Conservation (phyloP, 106 monocot genomes). For the Acorus calamus region DNA sequence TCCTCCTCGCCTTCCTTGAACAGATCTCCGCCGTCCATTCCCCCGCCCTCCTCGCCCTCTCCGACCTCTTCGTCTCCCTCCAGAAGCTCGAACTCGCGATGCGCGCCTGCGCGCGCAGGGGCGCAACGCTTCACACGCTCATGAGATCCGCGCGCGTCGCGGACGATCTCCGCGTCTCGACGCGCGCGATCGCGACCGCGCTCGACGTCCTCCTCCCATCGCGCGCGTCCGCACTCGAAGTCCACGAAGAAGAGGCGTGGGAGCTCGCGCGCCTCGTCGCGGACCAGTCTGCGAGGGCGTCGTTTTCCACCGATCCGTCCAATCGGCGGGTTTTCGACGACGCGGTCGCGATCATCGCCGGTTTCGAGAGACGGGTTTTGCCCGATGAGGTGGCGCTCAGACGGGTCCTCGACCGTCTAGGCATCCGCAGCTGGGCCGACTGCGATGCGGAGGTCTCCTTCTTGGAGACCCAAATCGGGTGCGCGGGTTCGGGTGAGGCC, state of each 20-base stretch:
- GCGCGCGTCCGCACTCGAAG: constrained; percentile 21
- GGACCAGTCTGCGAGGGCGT: constrained; percentile 34
- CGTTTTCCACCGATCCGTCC: constrained; percentile 14
- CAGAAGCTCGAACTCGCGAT: constrained; percentile 47
- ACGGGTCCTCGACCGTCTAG: constrained; percentile 34
- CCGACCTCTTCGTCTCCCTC: constrained; percentile 65
- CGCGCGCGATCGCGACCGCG: constrained; percentile 35
- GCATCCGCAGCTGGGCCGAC: constrained; percentile 52
- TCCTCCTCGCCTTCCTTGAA: constrained; percentile 36
- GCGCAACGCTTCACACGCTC: constrained; percentile 45
- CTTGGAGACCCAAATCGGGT: constrained; percentile 46
- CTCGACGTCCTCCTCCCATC: constrained; percentile 40
- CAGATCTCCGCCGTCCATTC: constrained; percentile 13
- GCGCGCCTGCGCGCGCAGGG: constrained; percentile 30
- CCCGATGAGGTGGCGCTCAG: constrained; percentile 20
- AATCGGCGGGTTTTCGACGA: constrained; percentile 18
- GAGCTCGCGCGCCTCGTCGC: constrained; percentile 37
- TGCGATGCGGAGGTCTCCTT: constrained; percentile 61
- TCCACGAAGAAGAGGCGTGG: neutral
- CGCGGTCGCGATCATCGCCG: constrained; percentile 23
- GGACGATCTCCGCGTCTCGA: constrained; percentile 36
- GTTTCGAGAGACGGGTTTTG: constrained; percentile 24
- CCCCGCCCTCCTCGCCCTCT: constrained; percentile 26
- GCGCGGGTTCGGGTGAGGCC: neutral
- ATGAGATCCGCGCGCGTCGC: constrained; percentile 34